Evolutionary conservation across 1,284 basidiomycete genomes (phyloP), one percentile per base, ranked within the genome.

Genomic region (Bjerkandera adusta): DNA sequence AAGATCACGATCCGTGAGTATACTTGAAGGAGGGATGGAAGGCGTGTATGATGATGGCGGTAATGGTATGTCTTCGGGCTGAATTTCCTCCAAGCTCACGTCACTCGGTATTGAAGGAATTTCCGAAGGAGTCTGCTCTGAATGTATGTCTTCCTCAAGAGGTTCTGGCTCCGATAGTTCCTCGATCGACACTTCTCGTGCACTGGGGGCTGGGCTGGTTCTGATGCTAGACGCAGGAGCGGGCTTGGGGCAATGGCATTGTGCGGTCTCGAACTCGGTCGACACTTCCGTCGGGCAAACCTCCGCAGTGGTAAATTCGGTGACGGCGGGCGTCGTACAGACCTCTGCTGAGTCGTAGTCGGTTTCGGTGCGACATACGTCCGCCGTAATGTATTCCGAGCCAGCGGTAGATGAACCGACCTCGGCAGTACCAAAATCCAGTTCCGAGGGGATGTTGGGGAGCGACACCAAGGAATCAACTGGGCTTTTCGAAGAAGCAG

Each of bases 341-440:
- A 72, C 69, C 34, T 77, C 72, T 0, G 75, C 75, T 11, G 80
- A 79, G 22, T 68, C 65, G 55, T 78, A 83, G 27, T 77, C 72
- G 2, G 76, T 71, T 37, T 77, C 75, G 1, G 75, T 72, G 34
- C 65, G 64, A 43, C 66, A 69, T 25, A 72, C 70, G 32, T 77
- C 72, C 1, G 75, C 75, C 2, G 78, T 83, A 32, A 62, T 63
- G 57, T 77, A 83, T 35, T 76, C 74, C 1, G 73, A 57, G 12
- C 44, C 54, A 30, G 68, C 59, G 3, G 73, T 83, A 4, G 72
- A 22, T 73, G 7, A 70, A 70, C 26, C 73, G 45, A 20, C 68
- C 36, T 54, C 59, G 11, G 64, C 60, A 3, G 65, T 64, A 41
- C 53, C 59, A 48, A 61, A 67, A 34, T 51, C 45, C 29, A 39